A percentile compares a stretch with the other conserved stretches of the same genome.
These are phyloP conservation scores for Geotrichum australiense DNA, from an alignment of 1,139 yeast genomes.

Conservation along the genomic window DNA sequence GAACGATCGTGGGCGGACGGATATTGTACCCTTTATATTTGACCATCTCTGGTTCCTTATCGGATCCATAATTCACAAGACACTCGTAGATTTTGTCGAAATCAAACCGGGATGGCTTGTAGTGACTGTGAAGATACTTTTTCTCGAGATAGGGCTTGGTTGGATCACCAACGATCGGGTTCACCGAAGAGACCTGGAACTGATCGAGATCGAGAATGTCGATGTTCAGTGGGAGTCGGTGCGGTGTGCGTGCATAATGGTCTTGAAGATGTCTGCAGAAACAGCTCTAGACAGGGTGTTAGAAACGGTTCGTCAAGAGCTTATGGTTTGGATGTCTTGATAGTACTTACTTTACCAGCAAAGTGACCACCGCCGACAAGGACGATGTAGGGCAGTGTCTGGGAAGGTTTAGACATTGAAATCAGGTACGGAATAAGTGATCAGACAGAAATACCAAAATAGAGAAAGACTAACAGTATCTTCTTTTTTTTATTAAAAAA, in stretches of 20 bases:
- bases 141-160: conserved; percentile 14
- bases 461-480: too few species aligned
- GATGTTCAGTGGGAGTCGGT: conserved; percentile 17
- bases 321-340: conserved; percentile 17
- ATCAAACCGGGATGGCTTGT: conserved; percentile 36
- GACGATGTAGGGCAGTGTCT: conserved; percentile 35
- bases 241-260: conserved; percentile 14
- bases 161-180: conserved; percentile 7
- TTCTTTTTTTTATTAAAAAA: too few species aligned
- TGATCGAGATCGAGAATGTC: conserved; percentile 29
- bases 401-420: neutral
- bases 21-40: conserved; percentile 6
- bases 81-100: conserved; percentile 33
- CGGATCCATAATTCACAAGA: conserved; percentile 17
- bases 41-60: conserved; percentile 3
- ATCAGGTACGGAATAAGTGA: neutral
- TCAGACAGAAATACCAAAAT: too few species aligned
- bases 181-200: conserved; percentile 22
- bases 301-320: conserved; percentile 16
- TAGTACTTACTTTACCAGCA: conserved; percentile 51
- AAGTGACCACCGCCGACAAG: conserved; percentile 74
- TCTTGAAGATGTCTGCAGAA: conserved; percentile 25
- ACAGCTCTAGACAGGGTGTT: conserved; percentile 30
- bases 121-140: conserved; percentile 8
- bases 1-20: conserved; percentile 35